Base-by-base conservation (phyloP, 2,329 filamentous ascomycete species). In the Botrytis pseudocinerea region DNA sequence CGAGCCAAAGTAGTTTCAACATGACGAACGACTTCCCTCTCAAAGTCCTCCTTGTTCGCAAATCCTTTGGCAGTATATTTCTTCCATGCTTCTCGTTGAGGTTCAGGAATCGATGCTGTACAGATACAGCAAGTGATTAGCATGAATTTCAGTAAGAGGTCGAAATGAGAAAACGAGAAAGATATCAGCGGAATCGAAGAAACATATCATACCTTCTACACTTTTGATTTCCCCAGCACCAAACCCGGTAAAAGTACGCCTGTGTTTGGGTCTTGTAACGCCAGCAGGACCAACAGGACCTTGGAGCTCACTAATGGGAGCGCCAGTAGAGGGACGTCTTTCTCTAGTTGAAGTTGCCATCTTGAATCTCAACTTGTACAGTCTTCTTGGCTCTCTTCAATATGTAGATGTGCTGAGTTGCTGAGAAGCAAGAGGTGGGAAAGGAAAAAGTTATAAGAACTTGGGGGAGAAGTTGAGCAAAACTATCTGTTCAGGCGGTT, bases 1-100 rank as follows among this genome's bases (percentile, higher is more conserved):
- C 96, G 93, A 75, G 96, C 96, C 75, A 99, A 88, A 4, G 95
- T 97, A 4, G 96, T 98, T 84, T 99, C 96, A 80, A 99, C 93
- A 85, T 99, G 96, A 77, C 92, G 91, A 76, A 99, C 94, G 73
- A 97, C 88, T 81, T 97, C 95, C 82, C 86, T 90, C 86, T 96
- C 86, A 80, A 98, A 98, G 73, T 94, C 92, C 28, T 97, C 94
- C 82, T 93, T 90, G 78, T 87, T 90, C 75, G 86, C 87, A 84
- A 98, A 98, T 74, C 89, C 90, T 77, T 88, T 84, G 71, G 89
- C 89, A 76, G 88, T 84, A 80, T 87, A 85, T 78, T 86, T 87
- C 77, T 88, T 90, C 92, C 87, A 97, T 81, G 93, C 93, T 79
- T 89, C 93, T 76, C 95, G 91, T 85, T 97, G 91, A 48, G 91